Percentiles rank a stretch among this genome's conserved stretches.
phyloP scores from a whole-genome alignment of 202 grass and related monocot genomes.

The Panicum hallii region DNA sequence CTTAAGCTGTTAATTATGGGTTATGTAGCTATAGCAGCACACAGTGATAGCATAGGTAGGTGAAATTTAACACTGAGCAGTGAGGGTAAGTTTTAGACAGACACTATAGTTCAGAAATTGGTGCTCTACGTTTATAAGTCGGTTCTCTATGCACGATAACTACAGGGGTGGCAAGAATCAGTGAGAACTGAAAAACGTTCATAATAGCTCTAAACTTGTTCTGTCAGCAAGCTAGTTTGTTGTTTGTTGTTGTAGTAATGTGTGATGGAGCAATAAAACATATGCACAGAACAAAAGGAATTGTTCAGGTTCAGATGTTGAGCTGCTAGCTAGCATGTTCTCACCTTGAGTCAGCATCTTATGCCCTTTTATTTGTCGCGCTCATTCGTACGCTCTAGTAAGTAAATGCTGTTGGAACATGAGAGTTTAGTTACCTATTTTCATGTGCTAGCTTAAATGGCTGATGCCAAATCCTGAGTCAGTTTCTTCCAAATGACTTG shows the following conservation, averaged over 20 bases:
- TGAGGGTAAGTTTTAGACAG: neutral
- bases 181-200: neutral
- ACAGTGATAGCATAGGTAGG: neutral
- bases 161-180: neutral
- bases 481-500: conserved; percentile 7
- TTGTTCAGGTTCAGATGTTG: neutral
- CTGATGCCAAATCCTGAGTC: conserved; percentile 21
- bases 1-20: neutral
- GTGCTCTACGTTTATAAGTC: neutral
- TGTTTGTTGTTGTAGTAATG: neutral
- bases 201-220: neutral
- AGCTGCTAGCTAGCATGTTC: neutral
- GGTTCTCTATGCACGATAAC: neutral
- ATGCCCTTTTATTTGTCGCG: neutral
- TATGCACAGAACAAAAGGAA: neutral
- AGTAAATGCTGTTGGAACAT: neutral
- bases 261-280: neutral
- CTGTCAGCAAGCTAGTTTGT: conserved; percentile 10
- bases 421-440: neutral
- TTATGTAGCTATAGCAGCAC: neutral
- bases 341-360: neutral
- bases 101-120: neutral
- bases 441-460: neutral
- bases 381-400: neutral
- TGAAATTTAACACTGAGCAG: neutral